phyloP scores from a whole-genome alignment of 139 green algal genomes.

The Zygnema circumcarinatum region DNA sequence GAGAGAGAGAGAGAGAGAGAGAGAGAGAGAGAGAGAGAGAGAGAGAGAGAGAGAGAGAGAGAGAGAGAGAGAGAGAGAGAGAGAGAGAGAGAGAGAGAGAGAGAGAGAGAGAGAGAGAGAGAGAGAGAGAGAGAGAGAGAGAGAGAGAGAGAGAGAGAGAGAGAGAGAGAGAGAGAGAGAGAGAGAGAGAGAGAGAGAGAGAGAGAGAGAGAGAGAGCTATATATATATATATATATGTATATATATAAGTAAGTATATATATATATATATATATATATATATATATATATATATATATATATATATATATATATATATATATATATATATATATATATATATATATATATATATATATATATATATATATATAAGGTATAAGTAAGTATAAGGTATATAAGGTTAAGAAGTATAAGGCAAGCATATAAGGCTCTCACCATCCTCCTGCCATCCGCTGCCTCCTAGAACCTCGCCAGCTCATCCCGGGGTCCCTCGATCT shows the following conservation, averaged over 20 bases:
- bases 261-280: not conserved
- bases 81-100: not conserved
- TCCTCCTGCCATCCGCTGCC: too few species aligned
- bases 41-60: not conserved
- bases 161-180: constrained; percentile 18
- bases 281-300: not conserved
- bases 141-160: not conserved
- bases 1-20: not conserved
- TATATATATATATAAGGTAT: not conserved
- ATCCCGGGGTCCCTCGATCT: too few species aligned
- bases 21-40: constrained; percentile 5
- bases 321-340: not conserved
- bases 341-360: not conserved
- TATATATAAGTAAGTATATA: not conserved
- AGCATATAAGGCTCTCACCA: too few species aligned
- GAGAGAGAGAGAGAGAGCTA: not conserved
- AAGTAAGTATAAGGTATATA: not conserved
- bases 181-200: constrained; percentile 7
- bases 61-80: not conserved
- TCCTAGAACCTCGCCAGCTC: too few species aligned
- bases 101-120: not conserved
- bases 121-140: not conserved
- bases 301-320: not conserved
- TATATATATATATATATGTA: not conserved
- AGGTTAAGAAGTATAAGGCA: too few species aligned